Percentiles rank a stretch among this genome's conserved stretches.
Evolutionary conservation across 495 filamentous ascomycete species (phyloP).

Genomic region (Sporormia fimetaria): DNA sequence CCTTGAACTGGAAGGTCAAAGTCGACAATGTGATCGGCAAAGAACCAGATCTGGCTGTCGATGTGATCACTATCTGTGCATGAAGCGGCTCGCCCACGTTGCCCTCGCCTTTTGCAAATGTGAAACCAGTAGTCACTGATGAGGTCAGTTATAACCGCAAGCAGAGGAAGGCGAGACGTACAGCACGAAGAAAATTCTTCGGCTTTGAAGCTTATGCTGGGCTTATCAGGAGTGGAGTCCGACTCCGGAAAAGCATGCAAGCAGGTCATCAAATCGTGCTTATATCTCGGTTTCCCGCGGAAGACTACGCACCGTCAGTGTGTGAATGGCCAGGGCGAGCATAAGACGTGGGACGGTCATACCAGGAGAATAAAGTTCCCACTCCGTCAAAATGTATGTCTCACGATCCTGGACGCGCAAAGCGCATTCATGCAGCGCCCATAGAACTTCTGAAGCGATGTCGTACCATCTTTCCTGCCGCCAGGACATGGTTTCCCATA

Average conservation of each 20-base stretch:
- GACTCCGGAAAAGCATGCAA: conserved; percentile 41
- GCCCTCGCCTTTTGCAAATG: conserved; percentile 62
- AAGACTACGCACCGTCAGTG: conserved; percentile 35
- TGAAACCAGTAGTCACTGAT: conserved; percentile 54
- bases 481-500: conserved; percentile 65
- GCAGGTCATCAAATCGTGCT: conserved; percentile 63
- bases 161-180: conserved; percentile 32
- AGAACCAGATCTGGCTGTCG: conserved; percentile 51
- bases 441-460: conserved; percentile 59
- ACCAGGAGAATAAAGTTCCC: conserved; percentile 68
- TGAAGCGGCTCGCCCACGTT: conserved; percentile 69
- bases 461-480: conserved; percentile 72
- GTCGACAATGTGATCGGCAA: conserved; percentile 52
- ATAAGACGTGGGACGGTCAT: not conserved
- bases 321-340: not conserved
- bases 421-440: conserved; percentile 65
- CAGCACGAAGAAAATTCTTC: conserved; percentile 59
- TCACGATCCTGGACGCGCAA: conserved; percentile 49
- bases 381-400: conserved; percentile 62
- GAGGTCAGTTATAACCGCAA: conserved; percentile 2
- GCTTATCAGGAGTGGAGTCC: conserved; percentile 42
- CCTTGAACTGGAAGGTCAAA: conserved; percentile 36
- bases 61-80: conserved; percentile 63
- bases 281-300: conserved; percentile 46
- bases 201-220: conserved; percentile 51